Evolutionary conservation across 306 rosid species (phyloP), one percentile per base, ranked within the genome.

Genomic region (Adenanthera pavonina): DNA sequence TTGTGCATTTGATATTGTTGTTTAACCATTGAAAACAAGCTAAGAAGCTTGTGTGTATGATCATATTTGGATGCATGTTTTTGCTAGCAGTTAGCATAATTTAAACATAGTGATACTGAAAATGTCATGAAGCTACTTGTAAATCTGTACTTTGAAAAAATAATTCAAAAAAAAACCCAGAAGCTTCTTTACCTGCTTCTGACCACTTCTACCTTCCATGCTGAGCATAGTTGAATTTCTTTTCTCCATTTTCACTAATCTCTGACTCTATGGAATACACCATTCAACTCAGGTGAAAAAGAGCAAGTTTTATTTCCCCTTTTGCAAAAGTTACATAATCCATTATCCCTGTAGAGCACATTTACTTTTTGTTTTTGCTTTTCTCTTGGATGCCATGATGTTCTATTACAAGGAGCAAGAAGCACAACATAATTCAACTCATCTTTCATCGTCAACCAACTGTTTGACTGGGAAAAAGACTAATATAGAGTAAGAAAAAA

Each of bases 1-100:
- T 17, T 66, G n/a, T 38, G 25, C 72, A 38, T 38, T 67, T 67
- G 72, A 7, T 19, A 40, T 67, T 17, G 20, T 16, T 40, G 3
- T 9, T 67, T 65, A 16, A 65, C 47, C 78, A 64, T 71, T 64
- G 53, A 65, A 51, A 83, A 74, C 61, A 74, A 77, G 57, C 43
- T 40, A 52, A 40, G n/a, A 59, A 49, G 25, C 33, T 35, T 16
- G 44, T 15, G 49, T 53, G 30, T 62, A 51, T 69, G 25, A 40
- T 30, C 75, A 83, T 34, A 70, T 68, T 46, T 51, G 33, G 36
- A 81, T 72, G 66, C 56, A 72, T n/a, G 33, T 52, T 62, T 64
- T 49, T 14, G 43, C 61, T 34, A 35, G 57, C 73, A 77, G 30
- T 9, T 10, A 53, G 53, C 49, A 25, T 44, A 5, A 56, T 59